Conservation (phyloP, 768 basidiomycete genomes). For the Dacryopinax primogenitus region DNA sequence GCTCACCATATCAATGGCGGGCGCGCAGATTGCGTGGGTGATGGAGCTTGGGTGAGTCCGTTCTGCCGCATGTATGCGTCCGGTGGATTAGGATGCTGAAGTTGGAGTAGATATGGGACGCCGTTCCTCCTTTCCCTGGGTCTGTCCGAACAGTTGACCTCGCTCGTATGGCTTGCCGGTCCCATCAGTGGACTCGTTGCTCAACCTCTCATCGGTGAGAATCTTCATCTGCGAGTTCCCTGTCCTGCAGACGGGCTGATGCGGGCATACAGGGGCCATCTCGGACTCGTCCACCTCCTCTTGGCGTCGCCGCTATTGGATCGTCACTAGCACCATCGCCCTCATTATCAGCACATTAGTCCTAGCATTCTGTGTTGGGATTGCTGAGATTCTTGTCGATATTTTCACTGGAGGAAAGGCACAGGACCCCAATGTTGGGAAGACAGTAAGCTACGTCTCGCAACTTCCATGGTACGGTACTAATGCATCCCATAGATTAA, state of each 20-base stretch:
- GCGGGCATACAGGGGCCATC: slow-evolving; percentile 54
- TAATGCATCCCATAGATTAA: slow-evolving; percentile 36
- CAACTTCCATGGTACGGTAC: neutral
- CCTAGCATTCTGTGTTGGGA: slow-evolving; percentile 68
- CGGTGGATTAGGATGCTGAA: neutral
- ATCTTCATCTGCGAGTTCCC: neutral
- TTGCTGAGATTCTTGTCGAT: slow-evolving; percentile 66
- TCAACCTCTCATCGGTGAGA: slow-evolving; percentile 88
- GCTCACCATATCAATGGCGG: slow-evolving; percentile 71
- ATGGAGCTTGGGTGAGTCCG: slow-evolving; percentile 73
- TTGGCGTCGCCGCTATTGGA: slow-evolving; percentile 86
- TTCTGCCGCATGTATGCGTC: neutral
- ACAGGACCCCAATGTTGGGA: slow-evolving; percentile 66
- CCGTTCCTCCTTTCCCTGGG: slow-evolving; percentile 75
- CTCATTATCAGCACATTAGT: slow-evolving; percentile 64
- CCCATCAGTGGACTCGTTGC: slow-evolving; percentile 91
- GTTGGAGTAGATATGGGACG: slow-evolving; percentile 66
- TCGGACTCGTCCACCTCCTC: slow-evolving; percentile 87
- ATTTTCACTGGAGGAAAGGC: slow-evolving; percentile 56
- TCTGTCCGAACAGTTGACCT: slow-evolving; percentile 78
- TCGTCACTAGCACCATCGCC: slow-evolving; percentile 71
- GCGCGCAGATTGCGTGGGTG: slow-evolving; percentile 91
- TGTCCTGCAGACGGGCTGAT: slow-evolving; percentile 7
- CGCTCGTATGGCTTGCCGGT: slow-evolving; percentile 77
- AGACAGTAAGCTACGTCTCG: slow-evolving; percentile 35